These are phyloP conservation scores for Fusarium beomiforme DNA, from an alignment of 2,329 filamentous ascomycete species.

Conservation along the genomic window DNA sequence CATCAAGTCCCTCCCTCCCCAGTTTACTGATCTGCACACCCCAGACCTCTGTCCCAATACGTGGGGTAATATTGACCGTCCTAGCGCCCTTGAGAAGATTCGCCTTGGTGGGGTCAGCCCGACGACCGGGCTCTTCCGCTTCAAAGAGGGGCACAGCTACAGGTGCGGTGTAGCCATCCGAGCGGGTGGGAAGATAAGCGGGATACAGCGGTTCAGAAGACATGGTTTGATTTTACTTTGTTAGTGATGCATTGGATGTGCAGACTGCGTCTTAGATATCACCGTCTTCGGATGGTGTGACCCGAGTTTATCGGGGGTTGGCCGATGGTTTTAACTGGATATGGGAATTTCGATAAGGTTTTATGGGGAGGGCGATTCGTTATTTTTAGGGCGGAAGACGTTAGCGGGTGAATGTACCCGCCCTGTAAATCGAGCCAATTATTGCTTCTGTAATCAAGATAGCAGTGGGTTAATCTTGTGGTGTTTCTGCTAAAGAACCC, in stretches of 20 bases:
- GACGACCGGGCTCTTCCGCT: conserved; percentile 44
- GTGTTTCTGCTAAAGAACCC: not conserved
- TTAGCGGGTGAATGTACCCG: conserved; percentile 15
- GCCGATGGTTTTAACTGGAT: conserved; percentile 21
- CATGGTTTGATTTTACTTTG: not conserved
- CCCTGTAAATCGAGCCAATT: not conserved
- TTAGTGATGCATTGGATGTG: not conserved
- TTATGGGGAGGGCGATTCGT: not conserved
- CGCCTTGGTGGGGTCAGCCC: conserved; percentile 43
- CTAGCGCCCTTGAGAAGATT: conserved; percentile 33
- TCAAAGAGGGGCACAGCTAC: conserved; percentile 42
- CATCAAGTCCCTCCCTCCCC: conserved; percentile 40
- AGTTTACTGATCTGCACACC: conserved; percentile 45
- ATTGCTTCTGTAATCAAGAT: not conserved
- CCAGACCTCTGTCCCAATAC: conserved; percentile 43
- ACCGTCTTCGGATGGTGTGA: conserved; percentile 12
- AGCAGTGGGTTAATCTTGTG: not conserved
- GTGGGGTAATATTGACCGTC: conserved; percentile 41
- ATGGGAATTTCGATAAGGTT: not conserved
- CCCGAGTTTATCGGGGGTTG: conserved; percentile 2
- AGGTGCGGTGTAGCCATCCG: conserved; percentile 44
- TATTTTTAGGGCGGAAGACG: conserved; percentile 26
- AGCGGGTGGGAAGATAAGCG: conserved; percentile 47
- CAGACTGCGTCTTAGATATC: conserved; percentile 1
- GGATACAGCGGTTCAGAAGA: conserved; percentile 45